phyloP scores from a whole-genome alignment of 768 basidiomycete species.

The Termitomyces sp. region DNA sequence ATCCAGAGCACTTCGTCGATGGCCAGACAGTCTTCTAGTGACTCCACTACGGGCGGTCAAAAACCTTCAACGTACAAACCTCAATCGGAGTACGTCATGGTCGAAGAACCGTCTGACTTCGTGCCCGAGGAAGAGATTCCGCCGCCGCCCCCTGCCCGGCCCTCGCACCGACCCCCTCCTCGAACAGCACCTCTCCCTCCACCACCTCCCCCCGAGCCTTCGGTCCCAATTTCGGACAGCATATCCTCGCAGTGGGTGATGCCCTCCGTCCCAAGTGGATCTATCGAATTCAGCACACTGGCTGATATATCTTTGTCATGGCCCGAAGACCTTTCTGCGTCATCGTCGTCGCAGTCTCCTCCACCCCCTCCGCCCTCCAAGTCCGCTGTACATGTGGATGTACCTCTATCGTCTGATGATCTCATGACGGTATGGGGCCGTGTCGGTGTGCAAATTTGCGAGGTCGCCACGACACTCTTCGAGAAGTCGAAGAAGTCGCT shows the following conservation, averaged over 20 bases:
- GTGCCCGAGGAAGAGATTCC: constrained; percentile 34
- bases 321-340: constrained; percentile 54
- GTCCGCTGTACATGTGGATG: constrained; percentile 25
- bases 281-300: constrained; percentile 47
- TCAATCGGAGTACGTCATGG: constrained; percentile 60
- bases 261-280: constrained; percentile 52
- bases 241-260: constrained; percentile 62
- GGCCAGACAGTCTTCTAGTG: constrained; percentile 32
- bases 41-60: constrained; percentile 20
- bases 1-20: constrained; percentile 29
- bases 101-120: constrained; percentile 44
- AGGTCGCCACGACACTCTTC: constrained; percentile 61
- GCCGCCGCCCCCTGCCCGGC: constrained; percentile 43
- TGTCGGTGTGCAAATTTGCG: constrained; percentile 72
- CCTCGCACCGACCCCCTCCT: constrained; percentile 38
- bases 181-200: constrained; percentile 28
- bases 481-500: constrained; percentile 76
- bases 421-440: constrained; percentile 68
- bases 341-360: constrained; percentile 22
- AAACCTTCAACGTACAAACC: constrained; percentile 22
- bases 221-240: constrained; percentile 28
- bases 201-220: constrained; percentile 18
- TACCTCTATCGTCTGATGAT: constrained; percentile 54
- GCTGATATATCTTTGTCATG: constrained; percentile 56
- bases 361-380: constrained; percentile 5